Evolutionary conservation across 352 stramenopile genomes (phyloP).

Genomic region (Phytophthora crassamura): DNA sequence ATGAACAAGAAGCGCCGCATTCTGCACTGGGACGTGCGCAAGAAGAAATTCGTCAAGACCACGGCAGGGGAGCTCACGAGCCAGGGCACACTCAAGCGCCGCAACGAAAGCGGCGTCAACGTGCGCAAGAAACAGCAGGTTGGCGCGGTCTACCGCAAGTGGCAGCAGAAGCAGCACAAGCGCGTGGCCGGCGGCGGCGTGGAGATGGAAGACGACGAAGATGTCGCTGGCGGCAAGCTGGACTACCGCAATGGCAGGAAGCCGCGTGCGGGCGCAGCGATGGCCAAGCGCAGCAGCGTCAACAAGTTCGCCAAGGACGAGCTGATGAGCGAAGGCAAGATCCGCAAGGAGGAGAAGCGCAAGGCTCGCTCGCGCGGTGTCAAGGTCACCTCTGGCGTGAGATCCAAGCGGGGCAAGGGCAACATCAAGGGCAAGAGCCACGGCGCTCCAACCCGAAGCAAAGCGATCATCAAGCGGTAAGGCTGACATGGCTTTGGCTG

Average conservation of each 20-base stretch:
- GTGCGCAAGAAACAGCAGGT: constrained; percentile 88
- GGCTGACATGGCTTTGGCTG: constrained; percentile 11
- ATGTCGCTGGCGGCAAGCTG: constrained; percentile 48
- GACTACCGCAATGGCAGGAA: constrained; percentile 87
- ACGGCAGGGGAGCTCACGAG: constrained; percentile 91
- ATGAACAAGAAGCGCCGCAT: constrained; percentile 98
- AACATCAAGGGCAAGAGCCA: constrained; percentile 86
- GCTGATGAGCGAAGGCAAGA: constrained; percentile 76
- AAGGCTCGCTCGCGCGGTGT: constrained; percentile 83
- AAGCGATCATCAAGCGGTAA: constrained; percentile 77
- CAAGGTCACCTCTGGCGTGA: constrained; percentile 57
- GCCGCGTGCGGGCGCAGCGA: constrained; percentile 44
- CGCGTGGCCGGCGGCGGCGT: constrained; percentile 75
- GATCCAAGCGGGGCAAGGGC: constrained; percentile 67
- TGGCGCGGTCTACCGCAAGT: constrained; percentile 95
- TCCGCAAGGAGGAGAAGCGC: constrained; percentile 87
- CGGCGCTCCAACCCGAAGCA: constrained; percentile 83
- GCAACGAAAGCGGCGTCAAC: constrained; percentile 85
- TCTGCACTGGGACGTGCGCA: constrained; percentile 98
- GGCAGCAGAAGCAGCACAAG: constrained; percentile 92
- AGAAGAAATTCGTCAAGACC: constrained; percentile 97
- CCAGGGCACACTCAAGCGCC: constrained; percentile 80
- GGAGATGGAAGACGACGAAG: constrained; percentile 69
- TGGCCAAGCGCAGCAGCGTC: constrained; percentile 49
- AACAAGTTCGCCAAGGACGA: constrained; percentile 88